Evolutionary conservation across 225 moss, liverwort and hornwort genomes (phyloP), one percentile per base, ranked within the genome.

Genomic region (Lunularia cruciata): DNA sequence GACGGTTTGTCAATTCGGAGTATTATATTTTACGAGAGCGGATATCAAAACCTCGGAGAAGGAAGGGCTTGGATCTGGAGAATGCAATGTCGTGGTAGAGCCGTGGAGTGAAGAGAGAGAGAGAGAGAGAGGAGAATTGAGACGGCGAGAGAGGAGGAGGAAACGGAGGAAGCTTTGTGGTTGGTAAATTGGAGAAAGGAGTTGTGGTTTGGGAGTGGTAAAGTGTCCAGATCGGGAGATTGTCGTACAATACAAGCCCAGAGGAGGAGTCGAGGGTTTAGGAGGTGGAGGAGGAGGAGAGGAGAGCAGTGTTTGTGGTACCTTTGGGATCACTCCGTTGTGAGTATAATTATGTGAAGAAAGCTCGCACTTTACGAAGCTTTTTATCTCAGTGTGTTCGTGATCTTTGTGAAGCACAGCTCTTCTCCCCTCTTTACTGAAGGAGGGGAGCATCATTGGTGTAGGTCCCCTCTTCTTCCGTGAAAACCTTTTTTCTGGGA

Each of bases 391-490:
- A 4, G 54, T 57, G 37, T 69, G 38, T 37, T 36, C 26, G 55
- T 38, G 56, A 57, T 69, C 67, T 69, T 69, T 56, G 26, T 6
- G 28, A 27, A 57, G 40, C 55, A 40, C 69, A 43, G 46, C 39
- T 40, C 69, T 69, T 40, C 69, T 69, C 69, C 68, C 68, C 69
- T 69, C 69, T 69, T 69, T 36, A n/a, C 39, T 39, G 55, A 57
- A 69, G 69, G 69, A 69, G 69, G 69, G 69, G 69, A 69, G 69
- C 47, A 57, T 69, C 69, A 42, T 57, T 69, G 56, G 49, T n/a
- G 9, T 51, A 51, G 54, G n/a, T 39, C 16, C 36, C 6, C 48
- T 9, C 48, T 67, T 11, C 6, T 32, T 26, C 32, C 19, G 15
- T 67, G 28, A 40, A 13, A n/a, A 64, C 20, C 48, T 48, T 66